Evolutionary conservation across 140 eudicot genomes (phyloP).

Genomic region (Oenanthe javanica): DNA sequence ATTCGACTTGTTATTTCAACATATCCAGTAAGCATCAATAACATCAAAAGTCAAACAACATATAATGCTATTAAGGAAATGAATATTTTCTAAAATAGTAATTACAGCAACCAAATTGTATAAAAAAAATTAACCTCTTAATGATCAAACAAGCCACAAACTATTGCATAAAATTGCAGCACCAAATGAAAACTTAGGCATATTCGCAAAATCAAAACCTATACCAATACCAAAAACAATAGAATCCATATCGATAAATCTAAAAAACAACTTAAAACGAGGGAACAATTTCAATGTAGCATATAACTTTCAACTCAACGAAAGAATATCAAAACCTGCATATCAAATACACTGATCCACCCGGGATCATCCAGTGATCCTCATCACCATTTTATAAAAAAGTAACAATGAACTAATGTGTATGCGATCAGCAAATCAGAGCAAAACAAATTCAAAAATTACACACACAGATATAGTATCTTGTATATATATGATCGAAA

Average conservation of each 20-base stretch:
- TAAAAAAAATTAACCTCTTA: background rate
- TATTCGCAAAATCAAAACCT: background rate
- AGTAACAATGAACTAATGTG: background rate
- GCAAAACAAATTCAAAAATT: background rate
- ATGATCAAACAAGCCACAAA: background rate
- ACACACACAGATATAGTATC: background rate
- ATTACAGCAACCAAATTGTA: background rate
- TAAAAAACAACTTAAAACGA: background rate
- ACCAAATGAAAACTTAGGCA: background rate
- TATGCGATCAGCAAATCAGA: constrained; percentile 2
- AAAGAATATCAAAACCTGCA: background rate
- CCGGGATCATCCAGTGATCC: background rate
- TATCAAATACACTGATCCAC: background rate
- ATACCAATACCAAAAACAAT: background rate
- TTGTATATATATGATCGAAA: background rate
- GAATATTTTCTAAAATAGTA: background rate
- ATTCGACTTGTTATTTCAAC: background rate
- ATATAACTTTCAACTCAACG: background rate
- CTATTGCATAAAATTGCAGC: background rate
- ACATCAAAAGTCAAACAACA: background rate
- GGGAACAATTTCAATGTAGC: background rate
- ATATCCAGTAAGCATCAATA: background rate
- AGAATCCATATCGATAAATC: background rate
- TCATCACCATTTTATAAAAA: background rate
- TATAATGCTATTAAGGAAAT: background rate